Evolutionary conservation across 441 rosid species (phyloP).

Genomic region (Breynia disticha): DNA sequence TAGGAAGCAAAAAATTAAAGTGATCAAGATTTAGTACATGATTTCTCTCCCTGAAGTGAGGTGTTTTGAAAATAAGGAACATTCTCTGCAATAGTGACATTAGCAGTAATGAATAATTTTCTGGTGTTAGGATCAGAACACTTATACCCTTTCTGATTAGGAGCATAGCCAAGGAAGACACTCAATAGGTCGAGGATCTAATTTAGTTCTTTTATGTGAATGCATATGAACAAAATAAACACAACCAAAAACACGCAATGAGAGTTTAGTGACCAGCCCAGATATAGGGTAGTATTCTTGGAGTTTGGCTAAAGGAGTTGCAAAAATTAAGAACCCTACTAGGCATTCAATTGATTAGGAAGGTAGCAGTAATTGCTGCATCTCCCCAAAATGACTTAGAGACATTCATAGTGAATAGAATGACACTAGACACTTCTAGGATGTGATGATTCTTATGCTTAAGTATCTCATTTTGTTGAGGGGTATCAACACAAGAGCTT

Average conservation of each 20-base stretch:
- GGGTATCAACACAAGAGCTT: not conserved
- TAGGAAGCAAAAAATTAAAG: too few relatives aligned
- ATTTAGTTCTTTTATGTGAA: not conserved
- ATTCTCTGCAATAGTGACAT: constrained; percentile 1
- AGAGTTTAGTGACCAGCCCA: not conserved
- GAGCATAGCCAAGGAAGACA: not conserved
- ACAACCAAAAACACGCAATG: not conserved
- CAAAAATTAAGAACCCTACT: not conserved
- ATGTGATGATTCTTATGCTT: not conserved
- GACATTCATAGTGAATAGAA: not conserved
- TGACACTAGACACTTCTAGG: constrained; percentile 1
- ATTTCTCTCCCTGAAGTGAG: not conserved
- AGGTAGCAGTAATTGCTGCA: too few relatives aligned
- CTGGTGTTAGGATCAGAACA: not conserved
- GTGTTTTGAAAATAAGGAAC: not conserved
- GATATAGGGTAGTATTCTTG: not conserved
- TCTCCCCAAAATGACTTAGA: not conserved
- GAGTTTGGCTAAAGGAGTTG: not conserved
- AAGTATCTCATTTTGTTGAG: constrained; percentile 1
- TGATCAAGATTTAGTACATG: not conserved
- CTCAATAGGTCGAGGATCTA: not conserved
- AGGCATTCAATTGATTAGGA: constrained; percentile 3
- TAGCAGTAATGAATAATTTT: not conserved
- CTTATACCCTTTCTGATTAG: not conserved
- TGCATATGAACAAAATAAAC: not conserved